A percentile compares a stretch with the other conserved stretches of the same genome.
Conservation (phyloP, 257 asterid genomes). For the Ilex asprella region DNA sequence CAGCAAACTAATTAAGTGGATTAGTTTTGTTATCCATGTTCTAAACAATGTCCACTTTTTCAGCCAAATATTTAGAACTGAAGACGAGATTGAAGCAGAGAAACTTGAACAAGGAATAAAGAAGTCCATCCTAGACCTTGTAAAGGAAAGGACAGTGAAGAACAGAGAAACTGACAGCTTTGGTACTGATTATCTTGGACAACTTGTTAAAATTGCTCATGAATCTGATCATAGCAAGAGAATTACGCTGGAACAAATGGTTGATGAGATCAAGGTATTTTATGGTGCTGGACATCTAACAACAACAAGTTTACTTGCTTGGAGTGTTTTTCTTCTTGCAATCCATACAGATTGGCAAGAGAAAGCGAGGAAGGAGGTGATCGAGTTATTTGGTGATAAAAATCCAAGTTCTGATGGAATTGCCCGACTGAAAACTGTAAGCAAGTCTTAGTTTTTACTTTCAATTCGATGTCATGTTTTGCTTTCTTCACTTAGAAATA, state of each 20-base stretch:
- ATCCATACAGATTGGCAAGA: conserved; percentile 51
- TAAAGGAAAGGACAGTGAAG: conserved; percentile 18
- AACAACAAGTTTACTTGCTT: conserved; percentile 5
- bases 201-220: conserved; percentile 32
- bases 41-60: neutral
- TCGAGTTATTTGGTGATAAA: conserved; percentile 22
- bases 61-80: conserved; percentile 30
- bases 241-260: conserved; percentile 7
- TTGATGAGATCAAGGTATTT: conserved; percentile 8
- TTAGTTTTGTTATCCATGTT: neutral
- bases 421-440: conserved; percentile 31
- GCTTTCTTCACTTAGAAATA: neutral
- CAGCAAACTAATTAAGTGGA: neutral
- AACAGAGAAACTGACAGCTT: conserved; percentile 14
- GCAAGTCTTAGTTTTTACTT: neutral
- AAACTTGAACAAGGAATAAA: conserved; percentile 38
- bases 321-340: conserved; percentile 42
- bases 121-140: conserved; percentile 38
- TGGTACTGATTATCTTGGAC: conserved; percentile 48
- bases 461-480: neutral
- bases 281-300: conserved; percentile 15
- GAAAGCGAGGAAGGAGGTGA: conserved; percentile 26
- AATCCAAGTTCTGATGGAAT: conserved; percentile 35
- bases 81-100: conserved; percentile 57
- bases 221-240: conserved; percentile 15